phyloP scores from a whole-genome alignment of 257 asterid species.

The Solanum chmielewskii region DNA sequence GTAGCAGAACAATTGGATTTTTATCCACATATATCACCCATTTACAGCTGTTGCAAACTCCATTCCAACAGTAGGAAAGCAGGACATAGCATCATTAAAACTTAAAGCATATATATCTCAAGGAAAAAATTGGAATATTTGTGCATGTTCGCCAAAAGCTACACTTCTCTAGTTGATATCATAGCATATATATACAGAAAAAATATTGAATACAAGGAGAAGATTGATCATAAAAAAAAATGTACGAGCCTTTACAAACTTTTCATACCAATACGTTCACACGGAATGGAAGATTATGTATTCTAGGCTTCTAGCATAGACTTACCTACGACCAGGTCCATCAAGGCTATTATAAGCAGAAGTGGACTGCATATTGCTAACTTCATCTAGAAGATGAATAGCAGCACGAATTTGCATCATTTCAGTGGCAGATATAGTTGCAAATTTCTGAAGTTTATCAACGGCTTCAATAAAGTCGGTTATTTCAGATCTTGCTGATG shows the following conservation, averaged over 20 bases:
- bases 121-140: not conserved
- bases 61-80: not conserved
- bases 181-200: not conserved
- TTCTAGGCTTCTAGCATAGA: not conserved
- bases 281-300: not conserved
- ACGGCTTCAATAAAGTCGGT: slow-evolving; percentile 45
- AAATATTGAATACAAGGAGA: not conserved
- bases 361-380: slow-evolving; percentile 35
- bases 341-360: slow-evolving; percentile 93
- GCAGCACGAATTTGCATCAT: slow-evolving; percentile 73
- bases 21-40: not conserved
- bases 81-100: not conserved
- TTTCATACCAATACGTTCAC: not conserved
- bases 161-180: not conserved
- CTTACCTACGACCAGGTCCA: slow-evolving; percentile 88
- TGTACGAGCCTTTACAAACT: not conserved
- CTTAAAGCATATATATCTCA: not conserved
- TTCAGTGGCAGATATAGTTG: slow-evolving; percentile 36
- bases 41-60: not conserved
- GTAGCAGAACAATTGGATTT: not conserved
- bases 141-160: not conserved
- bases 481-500: slow-evolving; percentile 45
- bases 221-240: not conserved
- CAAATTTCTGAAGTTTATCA: slow-evolving; percentile 36
- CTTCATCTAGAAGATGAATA: slow-evolving; percentile 65